phyloP scores from a whole-genome alignment of 2,329 filamentous ascomycete species.

The Aspergillus spinulosporus region DNA sequence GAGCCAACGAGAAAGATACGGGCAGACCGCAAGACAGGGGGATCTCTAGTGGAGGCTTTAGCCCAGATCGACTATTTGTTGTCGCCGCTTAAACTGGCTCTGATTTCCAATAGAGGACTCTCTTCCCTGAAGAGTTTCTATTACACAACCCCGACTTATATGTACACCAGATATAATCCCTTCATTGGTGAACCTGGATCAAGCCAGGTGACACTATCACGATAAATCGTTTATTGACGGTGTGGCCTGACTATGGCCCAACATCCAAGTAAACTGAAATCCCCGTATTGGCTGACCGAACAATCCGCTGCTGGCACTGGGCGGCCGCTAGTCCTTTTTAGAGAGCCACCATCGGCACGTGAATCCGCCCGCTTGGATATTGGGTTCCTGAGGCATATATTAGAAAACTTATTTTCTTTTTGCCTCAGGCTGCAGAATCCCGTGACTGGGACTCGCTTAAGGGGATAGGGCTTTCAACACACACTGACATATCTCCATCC shows the following conservation, averaged over 20 bases:
- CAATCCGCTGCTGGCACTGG: conserved; percentile 23
- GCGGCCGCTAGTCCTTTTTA: conserved; percentile 24
- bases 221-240: not conserved
- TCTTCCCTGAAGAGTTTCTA: not conserved
- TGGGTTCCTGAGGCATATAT: conserved; percentile 16
- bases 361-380: conserved; percentile 6
- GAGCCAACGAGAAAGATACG: conserved; percentile 27
- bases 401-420: not conserved
- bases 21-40: conserved; percentile 20
- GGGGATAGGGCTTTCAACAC: conserved; percentile 42
- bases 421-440: conserved; percentile 13
- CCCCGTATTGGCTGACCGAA: conserved; percentile 25
- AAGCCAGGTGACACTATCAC: not conserved
- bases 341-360: conserved; percentile 14
- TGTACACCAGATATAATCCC: not conserved
- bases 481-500: conserved; percentile 38
- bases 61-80: conserved; percentile 24
- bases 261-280: conserved; percentile 21
- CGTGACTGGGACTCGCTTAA: conserved; percentile 41
- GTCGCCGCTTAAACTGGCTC: conserved; percentile 11
- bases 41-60: conserved; percentile 17
- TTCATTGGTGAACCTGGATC: not conserved
- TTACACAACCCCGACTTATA: not conserved
- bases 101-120: conserved; percentile 1
- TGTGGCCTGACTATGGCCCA: conserved; percentile 12